Evolutionary conservation across 352 stramenopile genomes (phyloP).

Genomic region (Pythium folliculosum): DNA sequence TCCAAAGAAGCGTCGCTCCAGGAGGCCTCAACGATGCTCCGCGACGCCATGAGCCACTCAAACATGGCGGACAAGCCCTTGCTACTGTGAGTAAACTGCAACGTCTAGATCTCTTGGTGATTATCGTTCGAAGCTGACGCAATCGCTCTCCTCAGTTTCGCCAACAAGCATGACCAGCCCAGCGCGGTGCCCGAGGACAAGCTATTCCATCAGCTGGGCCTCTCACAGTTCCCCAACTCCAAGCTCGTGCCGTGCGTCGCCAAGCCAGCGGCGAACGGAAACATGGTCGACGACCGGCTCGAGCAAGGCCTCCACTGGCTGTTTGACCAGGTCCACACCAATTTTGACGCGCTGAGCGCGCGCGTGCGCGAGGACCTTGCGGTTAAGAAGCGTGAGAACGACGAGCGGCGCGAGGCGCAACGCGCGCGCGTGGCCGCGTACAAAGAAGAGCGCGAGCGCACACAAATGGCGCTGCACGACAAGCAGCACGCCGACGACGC

Average conservation of each 20-base stretch:
- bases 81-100: slow-evolving; percentile 48
- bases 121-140: neutral
- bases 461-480: slow-evolving; percentile 64
- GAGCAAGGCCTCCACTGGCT: slow-evolving; percentile 73
- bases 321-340: slow-evolving; percentile 58
- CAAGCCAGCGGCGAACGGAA: slow-evolving; percentile 55
- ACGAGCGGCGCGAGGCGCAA: slow-evolving; percentile 60
- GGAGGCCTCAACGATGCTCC: slow-evolving; percentile 50
- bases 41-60: slow-evolving; percentile 53
- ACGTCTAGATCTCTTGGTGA: too few relatives aligned
- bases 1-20: slow-evolving; percentile 46
- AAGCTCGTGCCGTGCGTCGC: slow-evolving; percentile 58
- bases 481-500: slow-evolving; percentile 15
- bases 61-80: slow-evolving; percentile 65
- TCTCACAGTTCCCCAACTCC: slow-evolving; percentile 42
- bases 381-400: slow-evolving; percentile 60
- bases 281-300: slow-evolving; percentile 60
- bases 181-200: slow-evolving; percentile 41
- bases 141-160: slow-evolving; percentile 44
- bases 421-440: slow-evolving; percentile 58
- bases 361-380: slow-evolving; percentile 53
- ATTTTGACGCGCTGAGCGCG: slow-evolving; percentile 48
- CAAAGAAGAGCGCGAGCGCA: slow-evolving; percentile 74
- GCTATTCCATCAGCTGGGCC: slow-evolving; percentile 37
- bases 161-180: slow-evolving; percentile 72